Evolutionary conservation across 257 asterid species (phyloP), one percentile per base, ranked within the genome.

Genomic region (Capsicum rhomboideum): DNA sequence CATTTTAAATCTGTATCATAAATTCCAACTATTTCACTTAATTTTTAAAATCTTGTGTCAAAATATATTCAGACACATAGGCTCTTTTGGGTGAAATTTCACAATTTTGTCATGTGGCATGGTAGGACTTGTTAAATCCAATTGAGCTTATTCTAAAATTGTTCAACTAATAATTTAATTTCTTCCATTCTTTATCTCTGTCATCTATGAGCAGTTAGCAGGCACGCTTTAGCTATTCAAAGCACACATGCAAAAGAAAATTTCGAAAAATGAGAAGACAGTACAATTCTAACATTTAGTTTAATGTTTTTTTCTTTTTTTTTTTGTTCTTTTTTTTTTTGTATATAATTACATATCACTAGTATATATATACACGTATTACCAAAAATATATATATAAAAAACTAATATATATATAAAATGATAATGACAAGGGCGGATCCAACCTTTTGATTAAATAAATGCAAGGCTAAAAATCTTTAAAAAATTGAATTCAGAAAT

Each of bases 161-260:
- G 79, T 55, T 44, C 80, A 74, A 14, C 42, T 74, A 7, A 23
- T 28, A 40, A 10, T 14, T 46, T 21, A 72, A 16, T 44, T 72
- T 21, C 6, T 8, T 44, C n/a, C 12, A 72, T 6, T 72, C 56
- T 44, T 44, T 72, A 44, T 44, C 58, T 71, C 53, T 42, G 79
- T n/a, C 79, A 42, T 71, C 4, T 21, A 44, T 72, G 13, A 23
- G 42, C 26, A 75, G 31, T 75, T 17, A 75, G 61, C 80, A 75
- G 80, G 80, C 80, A 75, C 80, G 80, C 80, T 75, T 75, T 75
- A 75, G 61, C 42, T 14, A 23, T 26, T 75, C 44, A 75, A 75
- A 75, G 80, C 80, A 75, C 80, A 75, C 59, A 75, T 75, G 80
- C 80, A 49, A 4, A 16, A 50, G 61, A 49, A 16, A 49, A 23